A percentile compares a stretch with the other conserved stretches of the same genome.
Evolutionary conservation across 139 green algal species (phyloP).

Genomic region (Ulvella scutata): DNA sequence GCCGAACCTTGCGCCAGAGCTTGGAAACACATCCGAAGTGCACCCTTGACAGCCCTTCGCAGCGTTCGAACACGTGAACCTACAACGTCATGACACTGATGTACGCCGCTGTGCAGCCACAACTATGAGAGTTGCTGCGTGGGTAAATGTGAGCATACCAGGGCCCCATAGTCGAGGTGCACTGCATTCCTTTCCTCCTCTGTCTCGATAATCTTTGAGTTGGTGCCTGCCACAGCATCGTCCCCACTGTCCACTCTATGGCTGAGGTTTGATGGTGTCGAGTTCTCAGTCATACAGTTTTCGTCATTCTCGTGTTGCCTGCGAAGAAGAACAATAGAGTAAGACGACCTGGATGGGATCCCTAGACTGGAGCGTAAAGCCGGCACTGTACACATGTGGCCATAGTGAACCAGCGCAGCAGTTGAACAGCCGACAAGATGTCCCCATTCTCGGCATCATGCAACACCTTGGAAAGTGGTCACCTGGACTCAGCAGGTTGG

Average conservation of each 20-base stretch:
- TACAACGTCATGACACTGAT: neutral
- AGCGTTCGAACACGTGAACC: neutral
- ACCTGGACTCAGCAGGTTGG: neutral
- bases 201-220: too few relatives aligned
- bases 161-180: neutral
- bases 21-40: neutral
- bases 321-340: too few relatives aligned
- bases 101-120: neutral
- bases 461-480: neutral
- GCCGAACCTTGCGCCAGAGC: neutral
- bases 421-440: neutral
- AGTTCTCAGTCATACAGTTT: neutral
- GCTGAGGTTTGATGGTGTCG: neutral
- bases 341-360: too few relatives aligned
- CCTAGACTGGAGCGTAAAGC: neutral
- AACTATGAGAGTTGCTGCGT: neutral
- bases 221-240: too few relatives aligned
- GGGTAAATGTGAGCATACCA: neutral
- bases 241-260: neutral
- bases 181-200: neutral
- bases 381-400: neutral
- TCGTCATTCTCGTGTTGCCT: too few relatives aligned
- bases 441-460: neutral
- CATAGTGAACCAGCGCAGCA: neutral
- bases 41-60: neutral